Percentiles rank a stretch among this genome's conserved stretches.
Conservation (phyloP, 1,139 yeast species). For the Lizanozyma gosingica region DNA sequence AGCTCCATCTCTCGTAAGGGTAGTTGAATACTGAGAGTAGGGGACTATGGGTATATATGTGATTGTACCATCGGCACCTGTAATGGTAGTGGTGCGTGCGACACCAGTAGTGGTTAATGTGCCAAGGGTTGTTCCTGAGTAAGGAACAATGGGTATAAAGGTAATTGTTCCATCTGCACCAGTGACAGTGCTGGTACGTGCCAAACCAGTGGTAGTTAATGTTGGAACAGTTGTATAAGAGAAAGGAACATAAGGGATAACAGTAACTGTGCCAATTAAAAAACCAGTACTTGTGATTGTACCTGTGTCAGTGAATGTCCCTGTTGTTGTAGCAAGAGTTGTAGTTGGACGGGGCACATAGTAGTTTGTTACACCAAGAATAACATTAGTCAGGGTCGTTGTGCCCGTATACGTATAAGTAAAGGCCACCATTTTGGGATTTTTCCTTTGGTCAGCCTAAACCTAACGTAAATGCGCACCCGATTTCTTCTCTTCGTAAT, state of each 20-base stretch:
- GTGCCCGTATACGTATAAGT: background rate
- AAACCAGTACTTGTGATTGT: background rate
- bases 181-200: background rate
- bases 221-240: background rate
- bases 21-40: no score
- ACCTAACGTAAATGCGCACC: no score
- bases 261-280: background rate
- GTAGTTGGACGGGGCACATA: background rate
- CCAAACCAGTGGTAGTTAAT: background rate
- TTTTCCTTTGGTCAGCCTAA: background rate
- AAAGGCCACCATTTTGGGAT: background rate
- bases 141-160: background rate
- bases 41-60: no score
- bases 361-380: background rate
- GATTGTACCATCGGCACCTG: background rate
- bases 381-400: background rate
- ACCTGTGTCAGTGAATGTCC: background rate
- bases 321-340: background rate
- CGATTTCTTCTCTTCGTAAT: no score
- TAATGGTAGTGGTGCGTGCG: background rate
- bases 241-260: background rate
- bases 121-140: background rate
- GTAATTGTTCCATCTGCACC: background rate
- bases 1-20: no score
- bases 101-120: background rate